Conservation (phyloP, 768 basidiomycete species). For the Kwoniella europaea region DNA sequence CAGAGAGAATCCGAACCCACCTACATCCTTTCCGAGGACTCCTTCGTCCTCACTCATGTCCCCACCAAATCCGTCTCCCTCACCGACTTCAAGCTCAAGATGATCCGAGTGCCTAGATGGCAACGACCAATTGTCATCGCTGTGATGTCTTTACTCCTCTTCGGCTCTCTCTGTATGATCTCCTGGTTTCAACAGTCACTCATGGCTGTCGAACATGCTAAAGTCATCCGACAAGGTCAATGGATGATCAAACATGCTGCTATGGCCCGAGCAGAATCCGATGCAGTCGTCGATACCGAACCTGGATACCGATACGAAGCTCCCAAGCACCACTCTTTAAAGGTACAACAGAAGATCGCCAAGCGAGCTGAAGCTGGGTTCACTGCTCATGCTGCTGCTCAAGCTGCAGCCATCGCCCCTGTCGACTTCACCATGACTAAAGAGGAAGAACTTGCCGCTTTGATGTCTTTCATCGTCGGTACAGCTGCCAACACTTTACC, state of each 20-base stretch:
- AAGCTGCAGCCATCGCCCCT: background rate
- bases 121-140: constrained; percentile 33
- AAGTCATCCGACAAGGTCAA: constrained; percentile 26
- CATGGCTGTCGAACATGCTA: constrained; percentile 21
- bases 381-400: constrained; percentile 11
- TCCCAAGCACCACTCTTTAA: constrained; percentile 32
- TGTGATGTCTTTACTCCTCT: constrained; percentile 33
- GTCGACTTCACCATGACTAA: constrained; percentile 28
- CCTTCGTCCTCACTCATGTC: constrained; percentile 34
- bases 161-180: constrained; percentile 33
- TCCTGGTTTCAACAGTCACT: constrained; percentile 33
- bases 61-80: constrained; percentile 31
- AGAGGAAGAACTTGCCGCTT: constrained; percentile 37
- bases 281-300: constrained; percentile 25
- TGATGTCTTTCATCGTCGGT: constrained; percentile 37
- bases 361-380: constrained; percentile 16
- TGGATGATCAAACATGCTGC: constrained; percentile 29
- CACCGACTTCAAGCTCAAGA: constrained; percentile 25
- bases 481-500: constrained; percentile 36
- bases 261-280: constrained; percentile 27
- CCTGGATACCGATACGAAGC: constrained; percentile 25
- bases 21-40: constrained; percentile 31
- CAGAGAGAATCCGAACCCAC: constrained; percentile 26
- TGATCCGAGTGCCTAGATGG: constrained; percentile 28
- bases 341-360: constrained; percentile 27